These are phyloP conservation scores for Hymenoscyphus scutula DNA, from an alignment of 2,329 filamentous ascomycete genomes.

Conservation along the genomic window DNA sequence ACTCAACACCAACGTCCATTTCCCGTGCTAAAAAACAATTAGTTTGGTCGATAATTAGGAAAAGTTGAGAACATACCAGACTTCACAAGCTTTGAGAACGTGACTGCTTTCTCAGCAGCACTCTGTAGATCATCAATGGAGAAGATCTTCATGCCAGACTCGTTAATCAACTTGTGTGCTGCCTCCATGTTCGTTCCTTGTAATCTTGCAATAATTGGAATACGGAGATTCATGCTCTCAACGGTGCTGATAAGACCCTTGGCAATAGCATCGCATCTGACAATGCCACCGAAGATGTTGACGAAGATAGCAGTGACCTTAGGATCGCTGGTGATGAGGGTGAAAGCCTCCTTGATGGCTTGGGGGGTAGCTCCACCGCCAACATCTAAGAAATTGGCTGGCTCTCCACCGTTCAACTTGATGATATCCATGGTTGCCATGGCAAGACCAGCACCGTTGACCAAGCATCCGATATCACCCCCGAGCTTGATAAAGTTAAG, in stretches of 20 bases:
- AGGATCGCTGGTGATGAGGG: conserved; percentile 96
- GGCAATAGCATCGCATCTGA: conserved; percentile 95
- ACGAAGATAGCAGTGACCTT: conserved; percentile 99
- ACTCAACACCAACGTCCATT: conserved; percentile 96
- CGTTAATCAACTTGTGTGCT: conserved; percentile 90
- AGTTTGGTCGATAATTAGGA: conserved; percentile 15
- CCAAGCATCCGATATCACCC: conserved; percentile 97
- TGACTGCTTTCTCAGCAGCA: conserved; percentile 95
- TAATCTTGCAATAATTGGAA: conserved; percentile 93
- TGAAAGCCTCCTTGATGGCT: conserved; percentile 96
- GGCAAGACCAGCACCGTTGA: conserved; percentile 97
- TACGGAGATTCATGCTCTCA: conserved; percentile 90
- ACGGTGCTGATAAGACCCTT: conserved; percentile 94
- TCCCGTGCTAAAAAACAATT: conserved; percentile 68
- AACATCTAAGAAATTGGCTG: conserved; percentile 98
- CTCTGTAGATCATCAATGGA: conserved; percentile 97
- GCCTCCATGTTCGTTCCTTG: conserved; percentile 98
- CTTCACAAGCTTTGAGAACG: conserved; percentile 99
- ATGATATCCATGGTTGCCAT: conserved; percentile 99
- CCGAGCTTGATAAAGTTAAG: conserved; percentile 99
- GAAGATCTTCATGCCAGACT: conserved; percentile 99
- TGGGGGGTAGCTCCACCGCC: conserved; percentile 95
- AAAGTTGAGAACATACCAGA: conserved; percentile 66
- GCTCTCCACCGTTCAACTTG: conserved; percentile 95
- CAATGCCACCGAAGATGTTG: conserved; percentile 99